Percentiles rank a stretch among this genome's conserved stretches.
phyloP scores from a whole-genome alignment of 768 basidiomycete genomes.

The Suillus paluster region DNA sequence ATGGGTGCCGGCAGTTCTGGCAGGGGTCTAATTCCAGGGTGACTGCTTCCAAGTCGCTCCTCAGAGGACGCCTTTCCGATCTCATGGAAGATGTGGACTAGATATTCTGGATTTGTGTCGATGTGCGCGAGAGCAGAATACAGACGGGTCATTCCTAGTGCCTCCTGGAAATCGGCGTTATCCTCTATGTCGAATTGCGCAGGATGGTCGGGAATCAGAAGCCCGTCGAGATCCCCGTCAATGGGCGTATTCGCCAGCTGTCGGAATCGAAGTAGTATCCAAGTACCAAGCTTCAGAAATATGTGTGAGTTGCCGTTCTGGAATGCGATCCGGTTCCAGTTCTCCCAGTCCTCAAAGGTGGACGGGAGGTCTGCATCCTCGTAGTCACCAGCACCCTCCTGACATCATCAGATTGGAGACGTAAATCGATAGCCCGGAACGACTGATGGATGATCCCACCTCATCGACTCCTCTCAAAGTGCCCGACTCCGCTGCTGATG shows the following conservation, averaged over 20 bases:
- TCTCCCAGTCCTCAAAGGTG: neutral
- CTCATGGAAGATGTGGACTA: neutral
- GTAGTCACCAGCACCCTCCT: no score
- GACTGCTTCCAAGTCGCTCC: neutral
- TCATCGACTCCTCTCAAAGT: no score
- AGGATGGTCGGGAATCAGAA: neutral
- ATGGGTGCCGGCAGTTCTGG: neutral
- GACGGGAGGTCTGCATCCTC: neutral
- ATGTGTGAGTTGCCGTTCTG: neutral
- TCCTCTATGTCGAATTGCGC: neutral
- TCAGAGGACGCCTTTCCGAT: neutral
- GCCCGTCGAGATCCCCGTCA: neutral
- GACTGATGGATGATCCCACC: no score
- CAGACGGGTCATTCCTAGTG: neutral
- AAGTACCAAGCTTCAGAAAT: neutral
- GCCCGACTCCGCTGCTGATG: no score
- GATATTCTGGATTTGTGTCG: neutral
- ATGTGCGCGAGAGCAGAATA: neutral
- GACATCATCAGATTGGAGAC: no score
- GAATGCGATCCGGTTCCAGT: neutral
- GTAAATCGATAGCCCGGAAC: no score
- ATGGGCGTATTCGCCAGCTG: neutral
- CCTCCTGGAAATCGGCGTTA: neutral
- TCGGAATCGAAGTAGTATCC: neutral
- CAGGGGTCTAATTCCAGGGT: neutral